A percentile compares a stretch with the other conserved stretches of the same genome.
These are phyloP conservation scores for Crucihimalaya himalaica DNA, from an alignment of 345 rosid species.

Conservation along the genomic window DNA sequence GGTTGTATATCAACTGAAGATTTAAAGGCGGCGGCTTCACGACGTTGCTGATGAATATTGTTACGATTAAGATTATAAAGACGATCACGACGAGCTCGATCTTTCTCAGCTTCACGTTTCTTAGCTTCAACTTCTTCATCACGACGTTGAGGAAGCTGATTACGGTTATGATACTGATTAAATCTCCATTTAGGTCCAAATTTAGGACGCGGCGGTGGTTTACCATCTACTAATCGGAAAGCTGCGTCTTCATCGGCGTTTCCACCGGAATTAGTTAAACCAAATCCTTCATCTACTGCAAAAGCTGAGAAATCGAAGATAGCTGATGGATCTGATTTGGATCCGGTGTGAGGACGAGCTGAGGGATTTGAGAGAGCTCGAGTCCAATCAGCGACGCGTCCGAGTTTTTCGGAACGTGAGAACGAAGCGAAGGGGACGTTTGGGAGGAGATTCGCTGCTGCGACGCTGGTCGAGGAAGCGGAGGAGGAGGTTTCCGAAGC, in stretches of 20 bases:
- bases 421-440: constrained; percentile 77
- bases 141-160: constrained; percentile 89
- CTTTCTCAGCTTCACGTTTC: constrained; percentile 93
- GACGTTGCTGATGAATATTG: constrained; percentile 67
- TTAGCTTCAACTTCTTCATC: constrained; percentile 94
- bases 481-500: constrained; percentile 33
- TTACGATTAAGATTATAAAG: constrained; percentile 67
- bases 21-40: constrained; percentile 83
- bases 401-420: constrained; percentile 89
- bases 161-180: constrained; percentile 60
- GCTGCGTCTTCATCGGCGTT: constrained; percentile 73
- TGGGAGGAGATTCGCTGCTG: constrained; percentile 53
- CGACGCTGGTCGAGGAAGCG: constrained; percentile 44
- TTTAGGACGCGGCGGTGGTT: constrained; percentile 85
- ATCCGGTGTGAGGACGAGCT: constrained; percentile 43
- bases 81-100: constrained; percentile 88
- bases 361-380: constrained; percentile 51
- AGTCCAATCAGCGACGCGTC: constrained; percentile 96
- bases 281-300: constrained; percentile 67
- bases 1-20: constrained; percentile 96
- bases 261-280: constrained; percentile 33
- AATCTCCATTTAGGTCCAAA: constrained; percentile 93
- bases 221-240: constrained; percentile 91
- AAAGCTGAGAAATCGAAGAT: constrained; percentile 79
- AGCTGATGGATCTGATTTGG: constrained; percentile 42